Conservation (phyloP, 106 monocot species). For the Acanthochlamys bracteata region DNA sequence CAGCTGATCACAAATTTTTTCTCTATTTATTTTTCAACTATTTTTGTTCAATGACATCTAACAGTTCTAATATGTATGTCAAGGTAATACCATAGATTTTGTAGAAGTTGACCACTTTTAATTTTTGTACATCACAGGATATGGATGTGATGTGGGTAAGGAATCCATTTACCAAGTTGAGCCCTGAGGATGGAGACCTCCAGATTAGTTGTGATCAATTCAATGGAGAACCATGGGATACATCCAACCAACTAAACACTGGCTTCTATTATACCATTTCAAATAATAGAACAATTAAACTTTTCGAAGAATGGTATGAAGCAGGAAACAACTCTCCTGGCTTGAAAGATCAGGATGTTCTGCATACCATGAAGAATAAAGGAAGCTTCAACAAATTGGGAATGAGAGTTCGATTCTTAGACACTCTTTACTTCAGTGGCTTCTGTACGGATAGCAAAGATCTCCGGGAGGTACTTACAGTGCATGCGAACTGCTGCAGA, state of each 20-base stretch:
- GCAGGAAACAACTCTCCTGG: conserved; percentile 22
- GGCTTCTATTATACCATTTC: conserved; percentile 58
- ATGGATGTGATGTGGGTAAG: conserved; percentile 55
- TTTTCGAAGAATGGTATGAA: conserved; percentile 53
- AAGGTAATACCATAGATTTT: no score
- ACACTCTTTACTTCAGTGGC: conserved; percentile 40
- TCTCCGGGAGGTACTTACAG: conserved; percentile 19
- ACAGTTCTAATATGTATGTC: no score
- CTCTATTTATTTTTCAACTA: no score
- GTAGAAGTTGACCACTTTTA: not conserved
- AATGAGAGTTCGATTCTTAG: conserved; percentile 48
- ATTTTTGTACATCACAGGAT: conserved; percentile 17
- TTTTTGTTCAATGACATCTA: no score
- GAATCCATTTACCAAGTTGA: conserved; percentile 29
- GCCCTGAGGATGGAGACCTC: conserved; percentile 30
- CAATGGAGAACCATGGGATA: conserved; percentile 33
- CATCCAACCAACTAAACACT: conserved; percentile 36
- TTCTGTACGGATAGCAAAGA: conserved; percentile 36
- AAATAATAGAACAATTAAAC: conserved; percentile 32
- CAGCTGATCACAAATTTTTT: no score
- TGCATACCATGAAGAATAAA: conserved; percentile 20
- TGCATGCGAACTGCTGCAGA: conserved; percentile 61
- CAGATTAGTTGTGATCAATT: conserved; percentile 44
- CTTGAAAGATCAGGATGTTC: conserved; percentile 68
- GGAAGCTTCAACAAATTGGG: conserved; percentile 29